Evolutionary conservation across 768 basidiomycete genomes (phyloP).

Genomic region (Saitozyma podzolica): DNA sequence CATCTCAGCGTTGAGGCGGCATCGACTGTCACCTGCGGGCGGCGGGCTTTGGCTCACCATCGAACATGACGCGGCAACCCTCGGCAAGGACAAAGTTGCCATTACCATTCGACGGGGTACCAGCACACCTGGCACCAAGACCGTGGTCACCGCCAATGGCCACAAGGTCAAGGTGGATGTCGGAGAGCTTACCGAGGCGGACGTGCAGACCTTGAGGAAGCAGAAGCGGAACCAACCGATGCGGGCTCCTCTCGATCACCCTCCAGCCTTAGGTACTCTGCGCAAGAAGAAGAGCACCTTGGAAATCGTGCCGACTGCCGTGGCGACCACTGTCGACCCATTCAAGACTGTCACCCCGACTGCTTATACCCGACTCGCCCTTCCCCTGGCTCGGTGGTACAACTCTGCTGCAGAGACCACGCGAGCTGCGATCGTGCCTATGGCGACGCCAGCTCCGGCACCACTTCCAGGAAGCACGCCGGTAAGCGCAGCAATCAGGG

Average conservation of each 20-base stretch:
- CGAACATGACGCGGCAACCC: slow-evolving; percentile 74
- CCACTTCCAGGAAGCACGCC: slow-evolving; percentile 25
- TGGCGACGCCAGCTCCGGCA: slow-evolving; percentile 25
- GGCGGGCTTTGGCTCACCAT: slow-evolving; percentile 94
- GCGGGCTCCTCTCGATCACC: slow-evolving; percentile 90
- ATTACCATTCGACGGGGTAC: slow-evolving; percentile 74
- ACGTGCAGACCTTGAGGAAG: slow-evolving; percentile 77
- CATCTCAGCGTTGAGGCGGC: slow-evolving; percentile 78
- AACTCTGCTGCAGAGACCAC: slow-evolving; percentile 43
- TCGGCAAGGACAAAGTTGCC: slow-evolving; percentile 74
- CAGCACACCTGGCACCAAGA: slow-evolving; percentile 58
- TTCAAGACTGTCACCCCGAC: slow-evolving; percentile 28
- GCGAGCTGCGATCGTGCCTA: slow-evolving; percentile 44
- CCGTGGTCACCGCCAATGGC: slow-evolving; percentile 84
- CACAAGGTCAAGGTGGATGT: slow-evolving; percentile 78
- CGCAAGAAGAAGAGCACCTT: slow-evolving; percentile 38
- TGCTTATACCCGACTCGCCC: slow-evolving; percentile 24
- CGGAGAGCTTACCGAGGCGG: slow-evolving; percentile 81
- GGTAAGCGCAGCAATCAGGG: slow-evolving; percentile 64
- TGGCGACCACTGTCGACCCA: slow-evolving; percentile 51
- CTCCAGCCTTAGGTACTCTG: slow-evolving; percentile 52
- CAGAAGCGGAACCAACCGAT: slow-evolving; percentile 82
- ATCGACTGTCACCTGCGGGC: slow-evolving; percentile 79
- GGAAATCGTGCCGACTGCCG: slow-evolving; percentile 21
- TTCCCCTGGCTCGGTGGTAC: slow-evolving; percentile 43